Base-by-base conservation (phyloP, 352 stramenopile genomes). In the Globisporangium cystogenes region DNA sequence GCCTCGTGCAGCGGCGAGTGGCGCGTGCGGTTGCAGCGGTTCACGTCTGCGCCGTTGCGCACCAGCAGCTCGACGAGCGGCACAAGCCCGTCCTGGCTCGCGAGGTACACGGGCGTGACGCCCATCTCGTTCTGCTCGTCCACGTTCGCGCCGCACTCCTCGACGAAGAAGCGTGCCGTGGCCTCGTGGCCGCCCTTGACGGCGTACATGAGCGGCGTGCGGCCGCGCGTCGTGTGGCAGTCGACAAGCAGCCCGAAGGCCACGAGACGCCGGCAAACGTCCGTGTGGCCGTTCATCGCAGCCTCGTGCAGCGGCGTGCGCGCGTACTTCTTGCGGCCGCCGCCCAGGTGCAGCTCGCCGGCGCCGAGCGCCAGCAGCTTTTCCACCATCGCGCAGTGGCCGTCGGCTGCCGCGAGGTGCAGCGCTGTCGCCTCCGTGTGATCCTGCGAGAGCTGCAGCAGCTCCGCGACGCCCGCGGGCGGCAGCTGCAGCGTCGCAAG, bases 111-210 rank as follows among this genome's bases (percentile, higher is more conserved):
- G 7, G 82, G 65, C n/a, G 82, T 90, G 46, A 89, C 68, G 14
- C 79, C 76, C 69, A 88, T 90, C 35, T 90, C 82, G 57, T 89
- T 92, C 63, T 87, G 71, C 50, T 89, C 82, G 64, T 90, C 55
- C 35, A 87, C 68, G 48, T 82, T 76, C 1, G 78, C 78, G 8
- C 55, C 56, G 35, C 74, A 76, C 15, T 86, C 59, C 1, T 60
- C 51, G 4, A 83, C 53, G 6, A 90, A 59, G 24, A 69, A 87
- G 27, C 49, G 51, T 8, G 63, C 70, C 3, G 86, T 52, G 3
- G 74, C 63, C 43, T 87, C 31, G 42, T 87, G 77, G 49, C 74
- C 72, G 36, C 78, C 76, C 43, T 86, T 88, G 16, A 82, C 72
- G 18, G 77, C 74, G 44, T 90, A 90, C 79, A 92, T 86, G 39